Percentiles rank a stretch among this genome's conserved stretches.
Conservation (phyloP, 495 filamentous ascomycete species). For the Xylaria flabelliformis region DNA sequence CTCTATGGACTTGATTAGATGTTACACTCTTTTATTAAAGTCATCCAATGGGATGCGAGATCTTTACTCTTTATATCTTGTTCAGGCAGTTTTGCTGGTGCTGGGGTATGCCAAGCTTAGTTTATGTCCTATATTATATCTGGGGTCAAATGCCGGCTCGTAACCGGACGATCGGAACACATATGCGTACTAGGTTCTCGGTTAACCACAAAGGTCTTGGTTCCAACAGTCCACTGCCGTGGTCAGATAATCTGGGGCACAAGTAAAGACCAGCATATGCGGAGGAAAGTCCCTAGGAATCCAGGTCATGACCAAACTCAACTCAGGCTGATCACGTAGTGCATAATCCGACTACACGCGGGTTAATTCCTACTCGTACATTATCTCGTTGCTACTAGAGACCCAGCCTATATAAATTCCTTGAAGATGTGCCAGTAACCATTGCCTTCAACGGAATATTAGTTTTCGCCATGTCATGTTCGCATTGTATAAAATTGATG, state of each 20-base stretch:
- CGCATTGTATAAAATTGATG: background rate
- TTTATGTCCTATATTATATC: background rate
- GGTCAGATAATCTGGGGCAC: background rate
- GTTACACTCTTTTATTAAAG: constrained; percentile 31
- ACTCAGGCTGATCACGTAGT: constrained; percentile 19
- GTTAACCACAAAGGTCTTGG: background rate
- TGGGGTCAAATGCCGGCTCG: constrained; percentile 23
- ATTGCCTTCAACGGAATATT: background rate
- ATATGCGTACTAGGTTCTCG: background rate
- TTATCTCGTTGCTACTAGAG: background rate
- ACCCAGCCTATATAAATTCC: background rate
- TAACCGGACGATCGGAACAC: constrained; percentile 21
- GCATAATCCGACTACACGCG: background rate
- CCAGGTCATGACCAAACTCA: background rate
- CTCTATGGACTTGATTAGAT: constrained; percentile 32
- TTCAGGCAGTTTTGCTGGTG: constrained; percentile 14
- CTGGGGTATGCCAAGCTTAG: constrained; percentile 3
- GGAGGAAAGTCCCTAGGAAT: background rate
- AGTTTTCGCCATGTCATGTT: background rate
- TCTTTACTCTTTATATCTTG: background rate
- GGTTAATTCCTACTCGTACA: background rate
- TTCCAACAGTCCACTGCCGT: background rate
- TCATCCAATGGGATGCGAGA: constrained; percentile 33
- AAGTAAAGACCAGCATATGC: background rate
- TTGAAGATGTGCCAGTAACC: background rate